phyloP scores from a whole-genome alignment of 345 rosid species.

The Linum lewisii region DNA sequence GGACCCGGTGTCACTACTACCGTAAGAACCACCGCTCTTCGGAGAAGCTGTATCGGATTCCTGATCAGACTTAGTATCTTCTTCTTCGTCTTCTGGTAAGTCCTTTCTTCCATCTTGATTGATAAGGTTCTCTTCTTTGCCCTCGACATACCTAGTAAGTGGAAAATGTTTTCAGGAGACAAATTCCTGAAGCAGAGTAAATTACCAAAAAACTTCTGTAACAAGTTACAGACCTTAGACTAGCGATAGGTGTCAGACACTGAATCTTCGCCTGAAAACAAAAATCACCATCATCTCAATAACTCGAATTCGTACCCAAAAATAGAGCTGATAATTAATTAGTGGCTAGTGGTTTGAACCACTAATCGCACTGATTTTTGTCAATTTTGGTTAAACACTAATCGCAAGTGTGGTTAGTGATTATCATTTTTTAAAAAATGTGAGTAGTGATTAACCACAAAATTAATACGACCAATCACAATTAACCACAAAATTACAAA shows the following conservation, averaged over 20 bases:
- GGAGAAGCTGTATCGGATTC: conserved; percentile 15
- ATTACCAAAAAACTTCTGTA: neutral
- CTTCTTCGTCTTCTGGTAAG: conserved; percentile 13
- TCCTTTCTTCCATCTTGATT: conserved; percentile 12
- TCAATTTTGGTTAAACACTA: too few relatives aligned
- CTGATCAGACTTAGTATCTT: conserved; percentile 25
- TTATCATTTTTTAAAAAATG: too few relatives aligned
- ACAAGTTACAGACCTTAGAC: conserved; percentile 25
- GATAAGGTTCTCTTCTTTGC: conserved; percentile 17
- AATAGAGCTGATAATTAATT: too few relatives aligned
- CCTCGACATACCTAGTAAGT: conserved; percentile 28
- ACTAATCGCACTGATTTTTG: too few relatives aligned
- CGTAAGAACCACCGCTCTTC: conserved; percentile 13
- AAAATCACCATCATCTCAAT: neutral
- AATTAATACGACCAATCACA: too few relatives aligned
- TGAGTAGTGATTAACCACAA: too few relatives aligned
- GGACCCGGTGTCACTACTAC: conserved; percentile 22
- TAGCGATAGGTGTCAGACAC: conserved; percentile 36
- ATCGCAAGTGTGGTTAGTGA: too few relatives aligned
- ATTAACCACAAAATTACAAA: too few relatives aligned
- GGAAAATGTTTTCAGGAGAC: neutral
- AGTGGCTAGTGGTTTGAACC: too few relatives aligned
- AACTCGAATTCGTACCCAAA: neutral
- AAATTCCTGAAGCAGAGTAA: neutral
- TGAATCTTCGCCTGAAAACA: conserved; percentile 40